A percentile compares a stretch with the other conserved stretches of the same genome.
These are phyloP conservation scores for Zasmidium cellare DNA, from an alignment of 2,329 filamentous ascomycete genomes.

Conservation along the genomic window DNA sequence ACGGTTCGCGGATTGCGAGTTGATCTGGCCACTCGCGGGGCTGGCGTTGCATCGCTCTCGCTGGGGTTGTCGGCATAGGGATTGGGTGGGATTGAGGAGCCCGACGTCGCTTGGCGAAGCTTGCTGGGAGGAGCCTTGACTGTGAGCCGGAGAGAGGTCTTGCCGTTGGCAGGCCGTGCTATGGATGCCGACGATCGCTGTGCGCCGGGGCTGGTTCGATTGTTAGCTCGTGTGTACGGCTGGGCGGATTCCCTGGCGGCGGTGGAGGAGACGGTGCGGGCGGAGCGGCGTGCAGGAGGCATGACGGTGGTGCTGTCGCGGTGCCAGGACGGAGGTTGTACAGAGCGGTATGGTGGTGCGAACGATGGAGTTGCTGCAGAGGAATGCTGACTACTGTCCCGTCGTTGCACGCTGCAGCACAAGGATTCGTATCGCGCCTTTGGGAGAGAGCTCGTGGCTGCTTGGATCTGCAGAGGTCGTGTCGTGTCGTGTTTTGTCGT, in stretches of 20 bases:
- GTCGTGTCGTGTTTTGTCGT: no score
- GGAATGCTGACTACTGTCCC: constrained; percentile 9
- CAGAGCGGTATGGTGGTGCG: neutral
- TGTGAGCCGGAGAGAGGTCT: constrained; percentile 49
- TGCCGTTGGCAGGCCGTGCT: constrained; percentile 42
- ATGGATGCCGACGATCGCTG: constrained; percentile 28
- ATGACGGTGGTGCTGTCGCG: constrained; percentile 20
- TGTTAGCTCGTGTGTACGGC: constrained; percentile 30
- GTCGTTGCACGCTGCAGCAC: neutral
- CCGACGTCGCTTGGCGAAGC: constrained; percentile 48
- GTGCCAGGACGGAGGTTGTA: constrained; percentile 1
- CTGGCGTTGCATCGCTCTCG: constrained; percentile 36
- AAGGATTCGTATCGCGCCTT: neutral
- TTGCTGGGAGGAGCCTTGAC: constrained; percentile 53
- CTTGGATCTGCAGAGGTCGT: neutral
- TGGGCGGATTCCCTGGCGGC: constrained; percentile 19
- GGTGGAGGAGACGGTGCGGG: constrained; percentile 26
- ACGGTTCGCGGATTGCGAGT: constrained; percentile 37
- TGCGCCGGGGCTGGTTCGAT: constrained; percentile 22
- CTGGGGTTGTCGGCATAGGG: constrained; percentile 32
- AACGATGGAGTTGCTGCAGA: neutral
- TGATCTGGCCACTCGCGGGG: constrained; percentile 28
- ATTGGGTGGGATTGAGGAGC: constrained; percentile 33
- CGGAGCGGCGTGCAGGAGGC: constrained; percentile 35
- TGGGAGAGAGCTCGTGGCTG: neutral